phyloP scores from a whole-genome alignment of 2,329 filamentous ascomycete genomes.

The Aspergillus sp. region DNA sequence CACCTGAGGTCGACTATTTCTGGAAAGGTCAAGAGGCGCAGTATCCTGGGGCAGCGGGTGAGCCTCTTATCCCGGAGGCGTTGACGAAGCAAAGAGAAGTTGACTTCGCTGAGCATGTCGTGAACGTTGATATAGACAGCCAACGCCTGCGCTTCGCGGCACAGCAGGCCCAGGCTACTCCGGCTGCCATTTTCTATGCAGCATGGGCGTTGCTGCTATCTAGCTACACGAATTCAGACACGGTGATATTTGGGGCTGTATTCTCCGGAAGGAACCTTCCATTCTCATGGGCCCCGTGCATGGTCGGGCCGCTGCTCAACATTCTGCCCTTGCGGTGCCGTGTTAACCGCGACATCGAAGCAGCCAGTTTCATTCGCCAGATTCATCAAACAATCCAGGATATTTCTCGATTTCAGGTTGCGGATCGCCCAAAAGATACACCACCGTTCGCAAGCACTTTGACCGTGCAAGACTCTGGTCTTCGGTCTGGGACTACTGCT shows the following conservation, averaged over 20 bases:
- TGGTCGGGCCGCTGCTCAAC: conserved; percentile 32
- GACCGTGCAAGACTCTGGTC: background rate
- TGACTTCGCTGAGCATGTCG: background rate
- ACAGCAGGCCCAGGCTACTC: conserved; percentile 1
- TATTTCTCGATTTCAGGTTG: background rate
- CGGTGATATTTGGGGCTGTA: conserved; percentile 29
- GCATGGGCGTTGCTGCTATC: conserved; percentile 34
- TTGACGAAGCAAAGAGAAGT: conserved; percentile 2
- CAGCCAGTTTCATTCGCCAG: background rate
- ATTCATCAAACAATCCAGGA: background rate
- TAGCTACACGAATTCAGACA: conserved; percentile 23
- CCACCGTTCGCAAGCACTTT: background rate
- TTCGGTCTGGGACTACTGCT: background rate
- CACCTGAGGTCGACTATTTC: background rate
- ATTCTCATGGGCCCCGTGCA: conserved; percentile 18
- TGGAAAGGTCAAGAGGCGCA: background rate
- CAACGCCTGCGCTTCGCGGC: background rate
- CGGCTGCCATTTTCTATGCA: conserved; percentile 17
- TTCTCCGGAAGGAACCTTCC: conserved; percentile 31
- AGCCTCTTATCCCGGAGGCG: background rate
- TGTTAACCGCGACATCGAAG: conserved; percentile 2
- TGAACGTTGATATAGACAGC: background rate
- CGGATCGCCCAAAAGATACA: background rate
- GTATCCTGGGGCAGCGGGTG: conserved; percentile 2
- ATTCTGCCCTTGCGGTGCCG: conserved; percentile 18